Conservation (phyloP, 495 filamentous ascomycete genomes). For the Trichocladium uniseriatum region DNA sequence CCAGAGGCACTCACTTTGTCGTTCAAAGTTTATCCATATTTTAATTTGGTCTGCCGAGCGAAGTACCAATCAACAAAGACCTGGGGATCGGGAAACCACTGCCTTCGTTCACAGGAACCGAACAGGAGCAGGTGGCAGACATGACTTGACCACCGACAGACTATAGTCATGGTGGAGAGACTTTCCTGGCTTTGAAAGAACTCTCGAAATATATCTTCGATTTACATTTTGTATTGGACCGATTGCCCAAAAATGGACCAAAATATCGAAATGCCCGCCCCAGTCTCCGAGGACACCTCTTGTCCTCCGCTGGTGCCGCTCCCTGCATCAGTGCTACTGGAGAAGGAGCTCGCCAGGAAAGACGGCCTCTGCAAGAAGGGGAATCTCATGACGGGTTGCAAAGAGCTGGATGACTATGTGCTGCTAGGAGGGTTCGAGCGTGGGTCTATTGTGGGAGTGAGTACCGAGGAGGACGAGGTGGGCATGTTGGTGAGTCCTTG, state of each 20-base stretch:
- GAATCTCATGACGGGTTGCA: constrained; percentile 28
- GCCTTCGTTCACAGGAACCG: no score
- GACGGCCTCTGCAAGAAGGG: constrained; percentile 9
- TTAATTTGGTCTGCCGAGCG: no score
- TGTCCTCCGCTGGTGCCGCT: background rate
- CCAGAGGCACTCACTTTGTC: no score
- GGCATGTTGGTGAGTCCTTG: constrained; percentile 29
- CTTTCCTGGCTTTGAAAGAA: no score
- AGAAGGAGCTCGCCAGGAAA: constrained; percentile 19
- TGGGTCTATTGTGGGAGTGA: constrained; percentile 42
- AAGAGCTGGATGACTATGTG: constrained; percentile 37
- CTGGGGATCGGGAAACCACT: no score
- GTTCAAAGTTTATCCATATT: no score
- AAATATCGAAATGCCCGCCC: background rate
- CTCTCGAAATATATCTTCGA: no score
- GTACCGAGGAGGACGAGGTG: constrained; percentile 33
- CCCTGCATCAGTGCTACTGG: constrained; percentile 22
- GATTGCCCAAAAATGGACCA: background rate
- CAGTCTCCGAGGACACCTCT: background rate
- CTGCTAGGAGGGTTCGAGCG: constrained; percentile 38
- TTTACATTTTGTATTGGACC: no score
- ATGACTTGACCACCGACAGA: no score
- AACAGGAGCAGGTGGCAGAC: no score
- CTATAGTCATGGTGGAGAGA: no score
- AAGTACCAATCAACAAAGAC: no score